Evolutionary conservation across 176 grass and related monocot species (phyloP).

Genomic region (Cymbopogon citratus): DNA sequence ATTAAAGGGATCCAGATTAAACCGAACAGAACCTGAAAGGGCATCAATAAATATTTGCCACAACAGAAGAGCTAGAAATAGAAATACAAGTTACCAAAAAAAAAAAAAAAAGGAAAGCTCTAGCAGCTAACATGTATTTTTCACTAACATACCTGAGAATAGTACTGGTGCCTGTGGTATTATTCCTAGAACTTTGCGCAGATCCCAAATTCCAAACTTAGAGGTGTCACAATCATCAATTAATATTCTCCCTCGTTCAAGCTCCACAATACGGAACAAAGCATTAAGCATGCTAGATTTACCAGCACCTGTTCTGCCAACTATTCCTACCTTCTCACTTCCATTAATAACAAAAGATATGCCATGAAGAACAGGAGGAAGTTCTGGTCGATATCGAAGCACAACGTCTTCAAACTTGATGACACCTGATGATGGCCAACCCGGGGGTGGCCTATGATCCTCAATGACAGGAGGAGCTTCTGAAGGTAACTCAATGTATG

Average conservation of each 20-base stretch:
- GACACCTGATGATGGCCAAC: constrained; percentile 85
- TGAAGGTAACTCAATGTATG: constrained; percentile 82
- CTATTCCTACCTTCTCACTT: constrained; percentile 92
- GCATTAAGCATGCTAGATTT: constrained; percentile 99
- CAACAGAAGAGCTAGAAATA: neutral
- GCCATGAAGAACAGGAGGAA: constrained; percentile 93
- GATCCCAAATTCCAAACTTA: constrained; percentile 93
- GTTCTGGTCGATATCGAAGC: constrained; percentile 89
- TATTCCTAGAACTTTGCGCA: constrained; percentile 93
- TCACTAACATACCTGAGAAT: constrained; percentile 79
- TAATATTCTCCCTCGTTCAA: constrained; percentile 75
- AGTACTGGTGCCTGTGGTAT: constrained; percentile 94
- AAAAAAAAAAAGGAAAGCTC: neutral
- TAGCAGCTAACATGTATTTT: neutral
- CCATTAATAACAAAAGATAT: constrained; percentile 95
- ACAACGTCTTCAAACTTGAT: constrained; percentile 86
- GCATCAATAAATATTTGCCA: neutral
- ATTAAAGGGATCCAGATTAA: constrained; percentile 96
- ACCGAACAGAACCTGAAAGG: constrained; percentile 79
- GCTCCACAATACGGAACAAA: constrained; percentile 89
- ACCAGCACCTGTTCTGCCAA: constrained; percentile 95
- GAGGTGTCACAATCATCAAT: constrained; percentile 79
- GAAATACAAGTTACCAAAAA: neutral
- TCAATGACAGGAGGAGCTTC: constrained; percentile 95
- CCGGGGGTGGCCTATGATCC: constrained; percentile 74